Conservation (phyloP, 495 filamentous ascomycete genomes). For the Pseudoneurospora amorphoporcata region DNA sequence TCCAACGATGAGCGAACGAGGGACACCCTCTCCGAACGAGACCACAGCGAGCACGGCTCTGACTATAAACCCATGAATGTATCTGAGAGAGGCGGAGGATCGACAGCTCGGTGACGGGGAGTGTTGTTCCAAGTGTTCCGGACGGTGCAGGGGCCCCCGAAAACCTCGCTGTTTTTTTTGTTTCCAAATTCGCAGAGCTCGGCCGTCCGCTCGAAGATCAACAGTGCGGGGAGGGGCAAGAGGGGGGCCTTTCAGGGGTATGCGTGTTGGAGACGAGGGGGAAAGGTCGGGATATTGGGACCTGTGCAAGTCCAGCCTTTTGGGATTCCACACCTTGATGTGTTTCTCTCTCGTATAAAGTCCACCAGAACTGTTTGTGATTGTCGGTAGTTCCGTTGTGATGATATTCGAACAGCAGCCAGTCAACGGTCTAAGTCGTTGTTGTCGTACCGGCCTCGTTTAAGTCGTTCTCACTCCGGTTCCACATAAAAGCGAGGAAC, state of each 20-base stretch:
- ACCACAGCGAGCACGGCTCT: background rate
- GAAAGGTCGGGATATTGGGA: background rate
- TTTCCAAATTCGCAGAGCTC: background rate
- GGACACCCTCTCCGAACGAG: background rate
- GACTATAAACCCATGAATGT: background rate
- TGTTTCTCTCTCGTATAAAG: background rate
- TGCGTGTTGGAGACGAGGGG: background rate
- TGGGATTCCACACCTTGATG: background rate
- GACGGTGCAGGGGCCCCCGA: background rate
- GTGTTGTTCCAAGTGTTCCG: background rate
- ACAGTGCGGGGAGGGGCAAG: background rate
- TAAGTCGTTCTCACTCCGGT: background rate
- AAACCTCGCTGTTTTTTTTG: background rate
- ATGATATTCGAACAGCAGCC: background rate
- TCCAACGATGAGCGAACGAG: background rate
- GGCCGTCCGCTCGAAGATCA: background rate
- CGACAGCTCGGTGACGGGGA: background rate
- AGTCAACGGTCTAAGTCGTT: background rate
- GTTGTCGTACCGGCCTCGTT: background rate
- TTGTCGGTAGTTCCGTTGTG: background rate
- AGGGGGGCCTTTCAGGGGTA: background rate
- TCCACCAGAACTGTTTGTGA: background rate
- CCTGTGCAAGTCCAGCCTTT: background rate
- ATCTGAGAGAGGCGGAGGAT: background rate
- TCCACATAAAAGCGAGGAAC: background rate